Conservation (phyloP, 2,329 filamentous ascomycete species). For the Cryphonectria radicalis region DNA sequence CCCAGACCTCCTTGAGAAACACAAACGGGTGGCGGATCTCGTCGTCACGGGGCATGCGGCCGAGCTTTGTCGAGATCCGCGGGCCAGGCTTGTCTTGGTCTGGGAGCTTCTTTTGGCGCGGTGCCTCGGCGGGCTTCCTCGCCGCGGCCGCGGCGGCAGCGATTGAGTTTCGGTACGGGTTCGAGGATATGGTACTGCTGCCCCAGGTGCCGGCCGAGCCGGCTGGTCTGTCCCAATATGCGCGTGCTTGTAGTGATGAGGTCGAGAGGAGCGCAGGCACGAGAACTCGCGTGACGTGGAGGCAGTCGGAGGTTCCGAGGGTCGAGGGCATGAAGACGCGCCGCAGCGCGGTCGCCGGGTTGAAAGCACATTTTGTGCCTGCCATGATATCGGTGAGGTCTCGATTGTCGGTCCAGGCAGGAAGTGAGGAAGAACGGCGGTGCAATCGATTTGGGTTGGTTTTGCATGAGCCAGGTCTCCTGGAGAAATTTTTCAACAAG, state of each 20-base stretch:
- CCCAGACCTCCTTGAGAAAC: constrained; percentile 43
- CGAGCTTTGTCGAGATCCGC: constrained; percentile 28
- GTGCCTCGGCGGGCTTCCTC: neutral
- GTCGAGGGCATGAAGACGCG: constrained; percentile 50
- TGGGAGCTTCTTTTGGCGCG: neutral
- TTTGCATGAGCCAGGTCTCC: neutral
- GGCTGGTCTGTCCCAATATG: constrained; percentile 7
- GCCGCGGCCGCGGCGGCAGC: neutral
- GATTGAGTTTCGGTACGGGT: neutral
- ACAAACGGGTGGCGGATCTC: constrained; percentile 49
- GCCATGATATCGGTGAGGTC: constrained; percentile 41
- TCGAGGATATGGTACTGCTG: neutral
- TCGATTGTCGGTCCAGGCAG: no score
- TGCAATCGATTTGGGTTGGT: neutral
- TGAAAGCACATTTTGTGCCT: constrained; percentile 45
- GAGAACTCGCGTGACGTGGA: constrained; percentile 27
- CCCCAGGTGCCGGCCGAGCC: constrained; percentile 12
- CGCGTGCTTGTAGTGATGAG: constrained; percentile 13
- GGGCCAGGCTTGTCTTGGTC: constrained; percentile 35
- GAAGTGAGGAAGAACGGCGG: neutral
- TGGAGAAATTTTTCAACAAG: constrained; percentile 15
- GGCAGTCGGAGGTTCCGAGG: constrained; percentile 30
- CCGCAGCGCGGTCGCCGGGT: constrained; percentile 50
- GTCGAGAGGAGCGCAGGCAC: constrained; percentile 25
- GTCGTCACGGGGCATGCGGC: constrained; percentile 47